Evolutionary conservation across 345 rosid genomes (phyloP).

Genomic region (Gossypium arboreum): DNA sequence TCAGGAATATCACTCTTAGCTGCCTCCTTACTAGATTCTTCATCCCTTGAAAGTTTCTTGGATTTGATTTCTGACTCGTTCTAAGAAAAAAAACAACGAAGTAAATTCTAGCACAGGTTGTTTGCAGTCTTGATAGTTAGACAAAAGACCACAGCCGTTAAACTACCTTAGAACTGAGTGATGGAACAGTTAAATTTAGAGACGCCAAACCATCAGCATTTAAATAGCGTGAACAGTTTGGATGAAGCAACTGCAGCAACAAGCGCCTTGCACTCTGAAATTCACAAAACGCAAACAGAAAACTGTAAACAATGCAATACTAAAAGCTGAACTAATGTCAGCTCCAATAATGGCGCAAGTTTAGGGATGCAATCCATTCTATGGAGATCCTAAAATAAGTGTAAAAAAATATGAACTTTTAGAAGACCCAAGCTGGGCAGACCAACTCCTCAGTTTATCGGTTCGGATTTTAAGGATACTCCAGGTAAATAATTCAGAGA

Average conservation of each 20-base stretch:
- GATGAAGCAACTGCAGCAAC: constrained; percentile 8
- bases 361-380: neutral
- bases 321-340: constrained; percentile 3
- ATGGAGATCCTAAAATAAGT: neutral
- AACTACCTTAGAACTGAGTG: constrained; percentile 38
- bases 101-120: neutral
- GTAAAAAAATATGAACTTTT: neutral
- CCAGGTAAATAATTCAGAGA: neutral
- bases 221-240: neutral
- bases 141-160: constrained; percentile 14
- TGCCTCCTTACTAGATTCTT: neutral
- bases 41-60: neutral
- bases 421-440: neutral
- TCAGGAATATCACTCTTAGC: neutral
- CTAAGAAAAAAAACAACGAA: constrained; percentile 31
- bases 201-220: constrained; percentile 25
- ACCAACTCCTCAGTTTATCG: neutral
- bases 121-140: neutral
- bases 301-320: neutral
- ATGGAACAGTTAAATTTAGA: constrained; percentile 57
- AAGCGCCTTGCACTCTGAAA: constrained; percentile 32
- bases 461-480: neutral
- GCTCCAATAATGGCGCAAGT: constrained; percentile 2
- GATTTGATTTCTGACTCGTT: neutral
- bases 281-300: neutral